These are phyloP conservation scores for Eimeria tenella DNA, from an alignment of 169 alveolate genomes.

Conservation along the genomic window DNA sequence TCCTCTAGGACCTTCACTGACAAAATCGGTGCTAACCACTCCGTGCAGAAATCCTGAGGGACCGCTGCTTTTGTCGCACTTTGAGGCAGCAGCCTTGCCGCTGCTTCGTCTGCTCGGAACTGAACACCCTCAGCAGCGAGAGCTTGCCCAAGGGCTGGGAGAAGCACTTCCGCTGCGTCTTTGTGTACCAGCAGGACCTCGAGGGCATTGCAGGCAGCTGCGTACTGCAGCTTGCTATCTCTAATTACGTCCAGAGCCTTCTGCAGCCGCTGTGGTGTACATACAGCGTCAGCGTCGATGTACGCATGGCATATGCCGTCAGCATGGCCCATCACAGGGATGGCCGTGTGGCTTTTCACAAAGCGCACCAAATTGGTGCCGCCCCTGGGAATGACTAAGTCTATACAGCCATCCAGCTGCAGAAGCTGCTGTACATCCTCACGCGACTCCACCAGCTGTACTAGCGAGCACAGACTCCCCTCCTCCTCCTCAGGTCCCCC, in stretches of 20 bases:
- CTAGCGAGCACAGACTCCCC: not conserved
- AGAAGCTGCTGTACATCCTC: slow-evolving; percentile 83
- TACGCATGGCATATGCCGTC: slow-evolving; percentile 86
- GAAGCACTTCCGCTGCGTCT: slow-evolving; percentile 54
- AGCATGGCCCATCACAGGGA: slow-evolving; percentile 85
- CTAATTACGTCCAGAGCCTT: slow-evolving; percentile 79
- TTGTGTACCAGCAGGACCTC: slow-evolving; percentile 84
- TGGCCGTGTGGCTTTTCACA: slow-evolving; percentile 81
- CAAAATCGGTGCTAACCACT: slow-evolving; percentile 80
- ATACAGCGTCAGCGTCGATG: slow-evolving; percentile 79
- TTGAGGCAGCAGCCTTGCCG: not conserved
- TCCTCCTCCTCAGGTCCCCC: slow-evolving; percentile 4
- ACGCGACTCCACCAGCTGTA: slow-evolving; percentile 83
- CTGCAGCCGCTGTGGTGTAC: slow-evolving; percentile 71
- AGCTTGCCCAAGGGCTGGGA: slow-evolving; percentile 70
- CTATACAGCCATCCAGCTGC: slow-evolving; percentile 82
- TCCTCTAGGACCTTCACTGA: slow-evolving; percentile 79
- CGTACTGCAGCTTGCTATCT: slow-evolving; percentile 86
- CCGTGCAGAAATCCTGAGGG: slow-evolving; percentile 80
- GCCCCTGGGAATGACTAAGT: slow-evolving; percentile 87
- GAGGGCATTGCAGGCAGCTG: slow-evolving; percentile 86
- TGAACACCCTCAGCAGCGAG: slow-evolving; percentile 60
- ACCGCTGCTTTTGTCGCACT: slow-evolving; percentile 35
- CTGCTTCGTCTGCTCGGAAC: slow-evolving; percentile 52
- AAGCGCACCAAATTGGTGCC: slow-evolving; percentile 82